Conservation (phyloP, 768 basidiomycete species). For the Panaeolus cyanescens region DNA sequence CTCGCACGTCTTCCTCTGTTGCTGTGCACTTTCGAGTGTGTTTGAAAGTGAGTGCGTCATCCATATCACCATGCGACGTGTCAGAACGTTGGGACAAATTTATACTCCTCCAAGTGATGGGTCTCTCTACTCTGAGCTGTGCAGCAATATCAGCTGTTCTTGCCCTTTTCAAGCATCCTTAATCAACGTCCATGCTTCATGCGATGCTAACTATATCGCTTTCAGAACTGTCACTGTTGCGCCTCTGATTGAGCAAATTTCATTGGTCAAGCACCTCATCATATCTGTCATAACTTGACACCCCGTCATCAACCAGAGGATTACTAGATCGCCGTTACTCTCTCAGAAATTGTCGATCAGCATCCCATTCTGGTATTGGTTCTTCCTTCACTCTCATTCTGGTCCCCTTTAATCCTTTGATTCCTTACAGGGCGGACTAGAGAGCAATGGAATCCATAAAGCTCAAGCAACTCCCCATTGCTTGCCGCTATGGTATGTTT, state of each 20-base stretch:
- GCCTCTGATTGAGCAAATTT: background rate
- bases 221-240: background rate
- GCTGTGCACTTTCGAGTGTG: background rate
- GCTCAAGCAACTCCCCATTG: conserved; percentile 37
- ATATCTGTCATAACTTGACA: background rate
- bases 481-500: conserved; percentile 58
- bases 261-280: background rate
- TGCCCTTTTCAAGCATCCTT: background rate
- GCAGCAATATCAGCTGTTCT: background rate
- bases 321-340: too few species aligned
- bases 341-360: background rate
- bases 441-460: conserved; percentile 5
- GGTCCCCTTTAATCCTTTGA: background rate
- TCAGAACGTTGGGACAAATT: background rate
- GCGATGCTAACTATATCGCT: background rate
- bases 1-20: background rate
- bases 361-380: background rate
- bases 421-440: background rate
- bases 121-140: background rate
- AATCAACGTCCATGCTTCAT: background rate
- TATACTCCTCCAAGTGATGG: background rate
- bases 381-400: background rate
- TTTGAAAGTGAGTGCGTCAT: background rate
- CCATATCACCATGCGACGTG: background rate
- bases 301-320: background rate